A percentile compares a stretch with the other conserved stretches of the same genome.
Conservation (phyloP, 2,329 filamentous ascomycete genomes). For the Calonectria ilicicola region DNA sequence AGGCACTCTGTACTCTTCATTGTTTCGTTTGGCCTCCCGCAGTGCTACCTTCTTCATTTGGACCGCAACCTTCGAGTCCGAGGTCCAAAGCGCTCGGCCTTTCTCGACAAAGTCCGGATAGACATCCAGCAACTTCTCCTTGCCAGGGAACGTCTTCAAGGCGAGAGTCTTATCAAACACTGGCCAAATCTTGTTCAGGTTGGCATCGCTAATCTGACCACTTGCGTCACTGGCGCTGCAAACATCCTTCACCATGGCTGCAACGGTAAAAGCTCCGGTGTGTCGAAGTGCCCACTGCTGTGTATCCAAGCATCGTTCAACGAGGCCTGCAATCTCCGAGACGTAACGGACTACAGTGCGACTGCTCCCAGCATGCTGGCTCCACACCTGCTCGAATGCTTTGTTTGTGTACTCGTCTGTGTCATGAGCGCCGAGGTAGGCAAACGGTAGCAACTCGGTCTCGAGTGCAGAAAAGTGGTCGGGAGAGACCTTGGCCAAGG, state of each 20-base stretch:
- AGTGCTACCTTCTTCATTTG: conserved; percentile 84
- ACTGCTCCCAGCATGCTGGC: conserved; percentile 87
- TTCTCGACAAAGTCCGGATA: conserved; percentile 83
- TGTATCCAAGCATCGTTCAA: conserved; percentile 77
- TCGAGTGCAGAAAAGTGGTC: conserved; percentile 88
- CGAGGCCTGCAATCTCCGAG: conserved; percentile 80
- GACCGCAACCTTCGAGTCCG: conserved; percentile 64
- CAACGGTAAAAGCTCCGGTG: conserved; percentile 83
- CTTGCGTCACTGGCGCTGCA: conserved; percentile 67
- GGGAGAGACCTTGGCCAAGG: conserved; percentile 86
- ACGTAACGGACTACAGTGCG: conserved; percentile 87
- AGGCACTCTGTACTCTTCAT: conserved; percentile 83
- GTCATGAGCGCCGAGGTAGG: conserved; percentile 90
- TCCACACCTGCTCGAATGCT: conserved; percentile 88
- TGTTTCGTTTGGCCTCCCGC: conserved; percentile 92
- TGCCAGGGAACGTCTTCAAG: conserved; percentile 93
- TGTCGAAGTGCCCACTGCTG: conserved; percentile 93
- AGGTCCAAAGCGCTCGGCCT: conserved; percentile 68
- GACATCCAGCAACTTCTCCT: conserved; percentile 84
- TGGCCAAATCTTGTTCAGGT: conserved; percentile 80
- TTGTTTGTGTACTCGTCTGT: conserved; percentile 82
- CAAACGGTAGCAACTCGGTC: conserved; percentile 81
- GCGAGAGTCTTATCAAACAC: conserved; percentile 83
- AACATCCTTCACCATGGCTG: conserved; percentile 77
- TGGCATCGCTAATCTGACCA: conserved; percentile 69